phyloP scores from a whole-genome alignment of 1,284 basidiomycete genomes.

The Apiotrichum brassicae region DNA sequence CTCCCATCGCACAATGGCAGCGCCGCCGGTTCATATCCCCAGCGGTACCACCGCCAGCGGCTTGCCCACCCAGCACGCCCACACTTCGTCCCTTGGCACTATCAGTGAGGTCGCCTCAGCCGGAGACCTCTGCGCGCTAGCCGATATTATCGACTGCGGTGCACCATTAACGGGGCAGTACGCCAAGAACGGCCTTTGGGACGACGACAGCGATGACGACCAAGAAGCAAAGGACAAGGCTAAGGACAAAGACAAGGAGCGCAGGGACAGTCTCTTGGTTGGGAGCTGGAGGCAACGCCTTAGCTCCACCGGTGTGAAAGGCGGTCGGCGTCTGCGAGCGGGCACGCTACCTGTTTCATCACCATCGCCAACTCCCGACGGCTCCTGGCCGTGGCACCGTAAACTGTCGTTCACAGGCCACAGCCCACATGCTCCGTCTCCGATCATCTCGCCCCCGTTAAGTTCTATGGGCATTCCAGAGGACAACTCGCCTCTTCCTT shows the following conservation, averaged over 20 bases:
- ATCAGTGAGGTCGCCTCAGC: neutral
- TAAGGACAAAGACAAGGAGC: neutral
- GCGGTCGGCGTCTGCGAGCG: neutral
- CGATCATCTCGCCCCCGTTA: neutral
- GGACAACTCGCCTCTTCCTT: too few species aligned
- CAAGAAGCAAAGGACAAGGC: neutral
- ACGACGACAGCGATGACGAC: constrained; percentile 22
- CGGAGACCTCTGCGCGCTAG: neutral
- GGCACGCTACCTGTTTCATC: neutral
- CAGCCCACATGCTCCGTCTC: neutral
- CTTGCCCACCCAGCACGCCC: neutral
- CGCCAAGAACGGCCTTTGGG: constrained; percentile 38
- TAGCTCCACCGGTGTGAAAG: neutral
- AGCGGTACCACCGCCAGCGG: too few species aligned
- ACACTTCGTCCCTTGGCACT: neutral
- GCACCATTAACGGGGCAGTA: constrained; percentile 34
- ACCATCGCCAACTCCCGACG: neutral
- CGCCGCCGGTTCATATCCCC: too few species aligned
- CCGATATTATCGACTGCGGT: constrained; percentile 14
- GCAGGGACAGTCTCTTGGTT: neutral
- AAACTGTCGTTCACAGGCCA: neutral
- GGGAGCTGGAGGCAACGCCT: neutral
- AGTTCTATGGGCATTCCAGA: too few species aligned
- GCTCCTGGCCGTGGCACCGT: neutral
- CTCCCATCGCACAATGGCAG: too few species aligned